Percentiles rank a stretch among this genome's conserved stretches.
Evolutionary conservation across 306 rosid genomes (phyloP).

Genomic region (Sicyos baderoa): DNA sequence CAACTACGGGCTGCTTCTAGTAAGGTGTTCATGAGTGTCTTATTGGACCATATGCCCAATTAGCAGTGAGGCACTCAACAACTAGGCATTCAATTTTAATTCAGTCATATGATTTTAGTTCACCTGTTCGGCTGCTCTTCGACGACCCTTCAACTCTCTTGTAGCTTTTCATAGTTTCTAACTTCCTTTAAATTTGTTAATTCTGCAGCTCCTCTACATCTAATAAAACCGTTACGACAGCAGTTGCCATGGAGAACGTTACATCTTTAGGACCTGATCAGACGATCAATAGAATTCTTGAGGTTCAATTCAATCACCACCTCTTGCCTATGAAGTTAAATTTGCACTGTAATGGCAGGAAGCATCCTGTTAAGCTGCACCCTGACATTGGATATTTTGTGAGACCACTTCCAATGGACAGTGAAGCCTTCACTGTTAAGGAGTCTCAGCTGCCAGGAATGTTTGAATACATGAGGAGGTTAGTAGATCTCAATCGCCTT

Average conservation of each 20-base stretch:
- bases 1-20: neutral
- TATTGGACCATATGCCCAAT: neutral
- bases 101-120: neutral
- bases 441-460: constrained; percentile 86
- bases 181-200: constrained; percentile 23
- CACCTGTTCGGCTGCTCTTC: neutral
- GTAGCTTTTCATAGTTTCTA: constrained; percentile 9
- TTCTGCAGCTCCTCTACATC: constrained; percentile 46
- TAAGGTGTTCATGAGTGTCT: neutral
- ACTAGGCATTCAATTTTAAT: neutral
- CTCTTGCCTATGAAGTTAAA: constrained; percentile 79
- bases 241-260: constrained; percentile 61
- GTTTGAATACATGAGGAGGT: constrained; percentile 92
- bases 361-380: constrained; percentile 57
- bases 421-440: constrained; percentile 49
- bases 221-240: constrained; percentile 35
- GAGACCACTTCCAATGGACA: constrained; percentile 54
- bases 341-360: constrained; percentile 63
- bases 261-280: constrained; percentile 72
- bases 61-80: neutral
- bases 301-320: constrained; percentile 85
- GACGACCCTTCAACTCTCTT: neutral
- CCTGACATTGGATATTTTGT: constrained; percentile 93
- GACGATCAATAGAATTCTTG: constrained; percentile 42
- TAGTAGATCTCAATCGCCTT: constrained; percentile 18